Percentiles rank a stretch among this genome's conserved stretches.
Conservation (phyloP, 2,329 filamentous ascomycete genomes). For the Sphaerulina vaccinii region DNA sequence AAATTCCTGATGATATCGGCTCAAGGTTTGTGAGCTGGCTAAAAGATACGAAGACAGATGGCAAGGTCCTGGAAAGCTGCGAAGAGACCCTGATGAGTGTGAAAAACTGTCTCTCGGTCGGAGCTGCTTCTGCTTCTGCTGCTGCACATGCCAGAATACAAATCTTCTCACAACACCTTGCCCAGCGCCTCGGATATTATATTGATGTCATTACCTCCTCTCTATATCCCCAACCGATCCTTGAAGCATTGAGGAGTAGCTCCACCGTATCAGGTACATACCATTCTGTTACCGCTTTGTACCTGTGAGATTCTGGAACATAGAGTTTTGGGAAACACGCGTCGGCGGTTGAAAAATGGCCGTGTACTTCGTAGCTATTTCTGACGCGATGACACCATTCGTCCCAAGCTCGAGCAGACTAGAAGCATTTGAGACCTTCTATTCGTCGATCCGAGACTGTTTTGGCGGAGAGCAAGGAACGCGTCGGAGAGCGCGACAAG, state of each 20-base stretch:
- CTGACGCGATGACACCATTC: conserved; percentile 3
- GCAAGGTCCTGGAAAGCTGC: neutral
- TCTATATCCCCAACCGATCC: conserved; percentile 6
- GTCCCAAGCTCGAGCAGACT: neutral
- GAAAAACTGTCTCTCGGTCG: too few relatives aligned
- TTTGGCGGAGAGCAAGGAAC: too few relatives aligned
- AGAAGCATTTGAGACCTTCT: conserved; percentile 3
- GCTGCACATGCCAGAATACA: neutral
- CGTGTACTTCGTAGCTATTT: too few relatives aligned
- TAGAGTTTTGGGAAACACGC: conserved; percentile 2
- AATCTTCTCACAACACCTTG: neutral
- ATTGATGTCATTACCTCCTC: neutral
- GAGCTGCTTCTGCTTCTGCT: too few relatives aligned
- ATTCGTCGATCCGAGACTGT: conserved; percentile 4
- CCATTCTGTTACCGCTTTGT: neutral
- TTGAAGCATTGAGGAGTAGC: neutral
- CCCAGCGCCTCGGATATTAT: neutral
- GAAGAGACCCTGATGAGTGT: conserved; percentile 1
- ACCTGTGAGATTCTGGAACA: neutral
- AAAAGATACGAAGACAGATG: neutral
- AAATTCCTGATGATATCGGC: conserved; percentile 1
- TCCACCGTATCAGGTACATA: neutral
- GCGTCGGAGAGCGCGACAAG: too few relatives aligned
- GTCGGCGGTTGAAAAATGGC: conserved; percentile 6
- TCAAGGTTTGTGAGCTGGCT: neutral